phyloP scores from a whole-genome alignment of 495 filamentous ascomycete genomes.

The Thozetella sp. region DNA sequence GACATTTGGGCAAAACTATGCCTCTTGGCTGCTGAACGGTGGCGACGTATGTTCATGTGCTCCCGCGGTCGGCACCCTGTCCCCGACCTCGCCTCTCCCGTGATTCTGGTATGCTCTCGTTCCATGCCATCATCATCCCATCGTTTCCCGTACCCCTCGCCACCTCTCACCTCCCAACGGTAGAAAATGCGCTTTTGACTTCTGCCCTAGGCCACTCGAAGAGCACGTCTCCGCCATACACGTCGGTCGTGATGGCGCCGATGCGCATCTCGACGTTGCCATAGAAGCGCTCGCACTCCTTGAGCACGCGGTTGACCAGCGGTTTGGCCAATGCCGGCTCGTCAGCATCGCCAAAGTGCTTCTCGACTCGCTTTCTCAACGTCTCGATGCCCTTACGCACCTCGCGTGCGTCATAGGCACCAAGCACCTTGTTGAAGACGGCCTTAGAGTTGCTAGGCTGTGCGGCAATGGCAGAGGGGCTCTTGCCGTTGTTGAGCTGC shows the following conservation, averaged over 20 bases:
- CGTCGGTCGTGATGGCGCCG: constrained; percentile 59
- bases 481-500: constrained; percentile 55
- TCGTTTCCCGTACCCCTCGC: too few species aligned
- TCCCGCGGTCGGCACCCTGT: too few species aligned
- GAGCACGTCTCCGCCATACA: constrained; percentile 56
- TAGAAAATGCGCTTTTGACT: constrained; percentile 50
- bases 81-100: too few species aligned
- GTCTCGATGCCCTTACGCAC: constrained; percentile 82
- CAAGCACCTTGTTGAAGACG: constrained; percentile 82
- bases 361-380: constrained; percentile 87
- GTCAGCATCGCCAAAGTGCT: constrained; percentile 91
- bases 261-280: constrained; percentile 71
- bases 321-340: constrained; percentile 65
- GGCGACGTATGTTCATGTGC: too few species aligned
- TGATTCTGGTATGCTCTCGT: too few species aligned
- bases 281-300: constrained; percentile 80
- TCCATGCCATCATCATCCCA: too few species aligned
- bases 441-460: constrained; percentile 78
- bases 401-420: constrained; percentile 79
- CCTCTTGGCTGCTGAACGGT: too few species aligned
- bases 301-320: constrained; percentile 76
- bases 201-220: constrained; percentile 57
- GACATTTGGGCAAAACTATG: too few species aligned
- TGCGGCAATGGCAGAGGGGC: constrained; percentile 54
- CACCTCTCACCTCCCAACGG: constrained; percentile 37